phyloP scores from a whole-genome alignment of 1,284 basidiomycete genomes.

The Sphaerobolus stellatus region DNA sequence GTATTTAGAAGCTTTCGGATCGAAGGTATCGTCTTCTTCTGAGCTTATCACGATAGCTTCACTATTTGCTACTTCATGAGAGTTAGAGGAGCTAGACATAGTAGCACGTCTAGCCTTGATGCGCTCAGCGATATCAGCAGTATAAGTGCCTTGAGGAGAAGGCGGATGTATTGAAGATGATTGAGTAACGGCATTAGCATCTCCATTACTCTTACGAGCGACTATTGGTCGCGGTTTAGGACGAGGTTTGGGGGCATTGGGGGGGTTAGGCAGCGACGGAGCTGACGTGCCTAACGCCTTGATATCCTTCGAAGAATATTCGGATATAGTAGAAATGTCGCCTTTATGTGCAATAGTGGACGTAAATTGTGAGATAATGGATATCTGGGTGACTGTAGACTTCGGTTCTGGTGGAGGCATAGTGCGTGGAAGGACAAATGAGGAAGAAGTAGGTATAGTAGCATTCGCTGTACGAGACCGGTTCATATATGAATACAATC shows the following conservation, averaged over 20 bases:
- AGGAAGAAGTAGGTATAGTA: not conserved
- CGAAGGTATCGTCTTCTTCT: no score
- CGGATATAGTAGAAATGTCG: no score
- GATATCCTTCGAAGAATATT: no score
- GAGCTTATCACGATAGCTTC: not conserved
- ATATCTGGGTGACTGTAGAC: no score
- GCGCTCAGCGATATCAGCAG: slow-evolving; percentile 8
- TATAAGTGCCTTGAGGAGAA: not conserved
- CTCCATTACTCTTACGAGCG: not conserved
- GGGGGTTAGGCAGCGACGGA: not conserved
- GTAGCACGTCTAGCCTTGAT: slow-evolving; percentile 8
- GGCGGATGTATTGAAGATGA: not conserved
- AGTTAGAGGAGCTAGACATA: not conserved
- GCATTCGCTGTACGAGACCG: not conserved
- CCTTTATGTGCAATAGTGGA: no score
- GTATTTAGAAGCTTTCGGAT: no score
- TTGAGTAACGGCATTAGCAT: not conserved
- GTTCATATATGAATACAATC: not conserved
- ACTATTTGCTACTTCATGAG: not conserved
- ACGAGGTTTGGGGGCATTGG: not conserved
- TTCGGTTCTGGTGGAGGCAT: not conserved
- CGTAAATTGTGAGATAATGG: slow-evolving; percentile 9
- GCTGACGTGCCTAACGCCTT: not conserved
- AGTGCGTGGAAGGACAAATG: slow-evolving; percentile 1
- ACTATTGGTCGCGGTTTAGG: slow-evolving; percentile 3